Base-by-base conservation (phyloP, 2,329 filamentous ascomycete genomes). In the Cytospora schulzeri region DNA sequence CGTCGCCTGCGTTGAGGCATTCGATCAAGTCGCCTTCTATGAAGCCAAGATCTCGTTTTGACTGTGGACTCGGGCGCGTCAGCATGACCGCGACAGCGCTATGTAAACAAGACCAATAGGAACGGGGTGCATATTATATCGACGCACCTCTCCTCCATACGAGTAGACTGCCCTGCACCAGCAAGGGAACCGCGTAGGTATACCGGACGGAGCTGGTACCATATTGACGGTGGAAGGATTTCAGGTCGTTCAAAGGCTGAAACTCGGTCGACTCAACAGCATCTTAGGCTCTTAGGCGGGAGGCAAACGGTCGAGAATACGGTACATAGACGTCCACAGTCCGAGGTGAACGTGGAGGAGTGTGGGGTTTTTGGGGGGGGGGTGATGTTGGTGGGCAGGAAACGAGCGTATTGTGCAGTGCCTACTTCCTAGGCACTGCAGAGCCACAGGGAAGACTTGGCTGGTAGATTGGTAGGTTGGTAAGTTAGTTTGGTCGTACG, bases 11-110 rank as follows among this genome's bases (percentile, higher is more conserved):
- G 76, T 99, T 99, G 60, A 99, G 83, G 74, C 94, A 97, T 85
- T 99, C 95, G 76, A 99, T 99, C 70, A 99, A 79, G 78, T 99
- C 95, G 68, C 95, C 95, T 77, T 99, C 95, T 70, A 99, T 91
- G 77, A 99, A 99, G 19, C 95, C 95, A 64, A 99, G 84, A 75
- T 99, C 95, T 76, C 91, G 88, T 81, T 96, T 96, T 28, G 91
- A 94, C 88, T 90, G 66, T 15, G 28, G 14, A 63, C 24, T 67
- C 22, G 62, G n/a, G 57, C 52, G 65, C 67, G 71, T 75, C 63
- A 74, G 73, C 62, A 69, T 35, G 45, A 38, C 29, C 28, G 35
- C n/a, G 15, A 28, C 52, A 29, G 54, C 26, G 24, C 38, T 58
- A 17, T n/a, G 35, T 19, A 50, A 45, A 41, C 31, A 33, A 48